phyloP scores from a whole-genome alignment of 208 protist species.

The Trypanosomatidae sp. region DNA sequence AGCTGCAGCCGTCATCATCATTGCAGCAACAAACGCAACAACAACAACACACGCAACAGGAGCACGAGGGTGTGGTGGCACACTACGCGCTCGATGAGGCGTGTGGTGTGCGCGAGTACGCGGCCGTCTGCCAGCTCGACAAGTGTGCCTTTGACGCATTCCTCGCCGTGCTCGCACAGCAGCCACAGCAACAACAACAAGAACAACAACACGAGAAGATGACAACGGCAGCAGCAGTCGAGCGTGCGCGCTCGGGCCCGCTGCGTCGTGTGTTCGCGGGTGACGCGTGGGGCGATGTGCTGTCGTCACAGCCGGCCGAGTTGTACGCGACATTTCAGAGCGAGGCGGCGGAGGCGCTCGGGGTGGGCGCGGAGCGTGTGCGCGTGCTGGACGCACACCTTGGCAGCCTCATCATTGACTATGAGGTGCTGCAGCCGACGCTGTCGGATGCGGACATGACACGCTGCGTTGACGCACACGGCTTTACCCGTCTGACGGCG shows the following conservation, averaged over 20 bases:
- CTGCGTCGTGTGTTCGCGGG: constrained; percentile 10
- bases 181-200: no score
- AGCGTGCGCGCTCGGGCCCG: not conserved
- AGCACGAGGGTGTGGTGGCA: no score
- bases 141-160: not conserved
- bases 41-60: no score
- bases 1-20: no score
- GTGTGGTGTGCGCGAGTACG: not conserved
- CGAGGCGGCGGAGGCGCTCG: constrained; percentile 24
- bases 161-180: not conserved
- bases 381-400: not conserved
- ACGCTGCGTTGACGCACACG: not conserved
- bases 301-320: constrained; percentile 2
- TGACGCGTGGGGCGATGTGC: constrained; percentile 31
- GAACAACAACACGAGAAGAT: not conserved
- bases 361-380: constrained; percentile 10
- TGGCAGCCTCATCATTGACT: not conserved
- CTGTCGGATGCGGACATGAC: not conserved
- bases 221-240: not conserved
- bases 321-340: constrained; percentile 17
- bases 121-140: not conserved
- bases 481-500: not conserved
- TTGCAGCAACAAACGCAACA: no score
- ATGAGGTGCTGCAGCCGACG: not conserved
- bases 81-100: not conserved